Conservation (phyloP, 495 filamentous ascomycete genomes). For the Schizothecium vesticola region DNA sequence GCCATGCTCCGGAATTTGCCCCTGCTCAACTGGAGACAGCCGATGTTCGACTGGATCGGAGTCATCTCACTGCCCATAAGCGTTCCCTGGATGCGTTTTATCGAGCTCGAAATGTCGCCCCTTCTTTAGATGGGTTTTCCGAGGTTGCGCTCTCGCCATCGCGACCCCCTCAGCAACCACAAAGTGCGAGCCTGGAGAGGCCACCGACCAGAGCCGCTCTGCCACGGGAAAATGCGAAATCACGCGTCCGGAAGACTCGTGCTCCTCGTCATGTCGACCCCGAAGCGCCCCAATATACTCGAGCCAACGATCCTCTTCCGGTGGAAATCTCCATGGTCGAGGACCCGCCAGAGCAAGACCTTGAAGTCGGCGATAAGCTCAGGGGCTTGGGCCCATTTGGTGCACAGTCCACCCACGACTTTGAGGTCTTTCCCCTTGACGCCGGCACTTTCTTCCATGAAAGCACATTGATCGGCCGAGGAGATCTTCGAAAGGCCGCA, state of each 20-base stretch:
- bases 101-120: slow-evolving; percentile 31
- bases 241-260: slow-evolving; percentile 41
- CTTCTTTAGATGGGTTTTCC: slow-evolving; percentile 18
- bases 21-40: slow-evolving; percentile 49
- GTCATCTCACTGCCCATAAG: slow-evolving; percentile 38
- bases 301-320: slow-evolving; percentile 45
- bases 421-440: slow-evolving; percentile 63
- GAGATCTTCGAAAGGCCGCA: slow-evolving; percentile 53
- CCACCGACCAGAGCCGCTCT: not conserved
- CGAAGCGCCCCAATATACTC: slow-evolving; percentile 42
- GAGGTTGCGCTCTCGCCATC: slow-evolving; percentile 13
- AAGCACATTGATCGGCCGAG: slow-evolving; percentile 70
- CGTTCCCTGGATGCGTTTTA: slow-evolving; percentile 45
- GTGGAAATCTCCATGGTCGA: slow-evolving; percentile 12
- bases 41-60: slow-evolving; percentile 22
- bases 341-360: slow-evolving; percentile 22
- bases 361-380: slow-evolving; percentile 36
- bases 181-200: not conserved
- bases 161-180: slow-evolving; percentile 13
- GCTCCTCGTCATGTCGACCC: slow-evolving; percentile 50
- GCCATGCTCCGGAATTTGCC: slow-evolving; percentile 11
- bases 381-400: slow-evolving; percentile 54
- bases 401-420: slow-evolving; percentile 66
- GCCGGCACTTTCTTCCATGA: slow-evolving; percentile 70
- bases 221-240: slow-evolving; percentile 19